phyloP scores from a whole-genome alignment of 202 grass and related monocot genomes.

The Digitaria exilis region DNA sequence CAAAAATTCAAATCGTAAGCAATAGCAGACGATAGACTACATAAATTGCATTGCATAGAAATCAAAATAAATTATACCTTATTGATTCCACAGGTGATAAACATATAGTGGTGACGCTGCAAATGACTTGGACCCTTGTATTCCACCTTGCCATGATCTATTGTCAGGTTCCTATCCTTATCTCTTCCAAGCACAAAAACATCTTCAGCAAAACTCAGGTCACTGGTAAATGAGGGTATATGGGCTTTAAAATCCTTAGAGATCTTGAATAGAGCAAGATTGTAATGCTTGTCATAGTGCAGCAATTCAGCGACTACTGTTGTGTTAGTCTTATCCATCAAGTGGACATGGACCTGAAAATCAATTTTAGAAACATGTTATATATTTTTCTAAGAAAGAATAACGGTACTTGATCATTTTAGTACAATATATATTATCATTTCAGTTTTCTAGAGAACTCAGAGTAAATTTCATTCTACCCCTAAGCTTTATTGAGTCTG shows the following conservation, averaged over 20 bases:
- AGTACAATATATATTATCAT: not conserved
- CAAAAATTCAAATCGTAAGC: not conserved
- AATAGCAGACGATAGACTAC: not conserved
- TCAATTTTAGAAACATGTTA: not conserved
- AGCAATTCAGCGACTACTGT: not conserved
- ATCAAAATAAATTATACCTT: not conserved
- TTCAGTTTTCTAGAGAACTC: not conserved
- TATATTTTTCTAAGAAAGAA: not conserved
- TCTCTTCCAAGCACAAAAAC: not conserved
- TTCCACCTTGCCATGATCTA: not conserved
- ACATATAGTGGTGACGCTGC: not conserved
- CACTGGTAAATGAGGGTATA: not conserved
- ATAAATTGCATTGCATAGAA: not conserved
- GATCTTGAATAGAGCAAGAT: not conserved
- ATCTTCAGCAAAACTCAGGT: not conserved
- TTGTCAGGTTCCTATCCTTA: not conserved
- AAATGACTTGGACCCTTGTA: not conserved
- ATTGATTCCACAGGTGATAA: not conserved
- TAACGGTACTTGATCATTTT: not conserved
- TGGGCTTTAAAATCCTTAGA: not conserved
- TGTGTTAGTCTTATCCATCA: not conserved
- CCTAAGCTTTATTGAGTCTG: no score
- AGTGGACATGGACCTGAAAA: constrained; percentile 1
- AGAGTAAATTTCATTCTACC: no score
- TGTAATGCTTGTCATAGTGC: not conserved